Evolutionary conservation across 768 basidiomycete species (phyloP), one percentile per base, ranked within the genome.

Genomic region (Mycena indigotica): DNA sequence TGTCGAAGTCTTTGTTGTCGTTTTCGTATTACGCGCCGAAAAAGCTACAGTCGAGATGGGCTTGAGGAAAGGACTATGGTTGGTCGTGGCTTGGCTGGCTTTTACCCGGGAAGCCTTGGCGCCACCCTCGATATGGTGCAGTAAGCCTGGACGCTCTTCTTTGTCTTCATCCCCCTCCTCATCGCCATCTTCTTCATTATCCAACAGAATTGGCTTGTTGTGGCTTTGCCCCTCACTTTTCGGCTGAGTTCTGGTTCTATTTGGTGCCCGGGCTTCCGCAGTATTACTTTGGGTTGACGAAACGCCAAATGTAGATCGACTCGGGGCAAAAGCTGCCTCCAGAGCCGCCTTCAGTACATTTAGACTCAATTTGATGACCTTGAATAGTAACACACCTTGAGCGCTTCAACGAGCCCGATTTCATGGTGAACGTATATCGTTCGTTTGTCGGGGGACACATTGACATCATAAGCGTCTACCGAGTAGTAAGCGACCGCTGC

Each of bases 371-470:
- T 12, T n/a, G n/a, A 28, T 44, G 15, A 13, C 55, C 13, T n/a
- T 10, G n/a, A 26, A 49, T 32, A 23, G 41, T 24, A 12, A 52
- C 29, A 45, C 70, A 93, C 93, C 76, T 91, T 95, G 38, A 98
- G 78, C 0, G 87, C 84, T 2, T 82, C 73, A 0, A 98, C 79
- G 17, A 99, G 73, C 58, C 88, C 89, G 12, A 78, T 79, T 70
- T 99, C 96, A 69, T 87, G 87, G 64, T 98, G 94, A 12, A 99
- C 67, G 50, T 97, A 87, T 32, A 98, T 89, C 0, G 93, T 95
- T n/a, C 96, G 82, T 68, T 98, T 99, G 75, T 98, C 97, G 0
- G 97, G 96, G 60, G 87, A 92, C 57, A 98, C 91, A 60, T 99
- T 99, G 66, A 99, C 86, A 67, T 99, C 97, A 65, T 85, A 91